These are phyloP conservation scores for Medicago truncatula DNA, from an alignment of 306 rosid genomes.

Conservation along the genomic window MtrunA17r5.0-ANR NC_053042.1:43165001-43165500, in stretches of 20 bases:
- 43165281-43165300: neutral
- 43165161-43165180: neutral
- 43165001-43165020: no score
- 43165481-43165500: slow-evolving; percentile 7
- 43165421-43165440: neutral
- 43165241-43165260: neutral
- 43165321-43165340: neutral
- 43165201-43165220: no score
- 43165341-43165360: slow-evolving; percentile 33
- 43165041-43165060: no score
- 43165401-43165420: slow-evolving; percentile 49
- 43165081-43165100: no score
- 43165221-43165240: no score
- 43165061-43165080: no score
- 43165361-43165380: slow-evolving; percentile 26
- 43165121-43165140: no score
- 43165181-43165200: no score
- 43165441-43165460: neutral
- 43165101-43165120: no score
- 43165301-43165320: neutral
- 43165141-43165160: no score
- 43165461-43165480: neutral
- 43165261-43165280: neutral
- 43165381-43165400: neutral
- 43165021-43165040: no score